Evolutionary conservation across 2,329 filamentous ascomycete species (phyloP).

Genomic region (Tolypocladium tundrense): DNA sequence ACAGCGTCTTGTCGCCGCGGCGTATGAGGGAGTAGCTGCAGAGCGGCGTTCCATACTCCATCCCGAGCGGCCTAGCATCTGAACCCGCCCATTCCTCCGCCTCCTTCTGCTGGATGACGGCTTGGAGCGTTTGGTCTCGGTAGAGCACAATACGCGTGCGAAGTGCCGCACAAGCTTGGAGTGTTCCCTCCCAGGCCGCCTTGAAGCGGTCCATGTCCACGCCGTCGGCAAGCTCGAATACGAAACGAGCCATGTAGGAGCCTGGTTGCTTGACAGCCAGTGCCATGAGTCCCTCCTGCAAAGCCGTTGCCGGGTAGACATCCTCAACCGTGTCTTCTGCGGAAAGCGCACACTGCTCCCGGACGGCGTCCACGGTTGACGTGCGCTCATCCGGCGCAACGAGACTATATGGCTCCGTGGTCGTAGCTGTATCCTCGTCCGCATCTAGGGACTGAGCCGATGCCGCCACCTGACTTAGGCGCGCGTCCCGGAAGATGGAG

Average conservation of each 20-base stretch:
- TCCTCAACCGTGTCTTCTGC: slow-evolving; percentile 11
- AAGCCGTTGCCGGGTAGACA: slow-evolving; percentile 26
- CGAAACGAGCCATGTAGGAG: slow-evolving; percentile 24
- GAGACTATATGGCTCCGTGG: background rate
- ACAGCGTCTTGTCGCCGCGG: background rate
- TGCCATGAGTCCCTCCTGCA: slow-evolving; percentile 29
- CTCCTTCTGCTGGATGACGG: too few species aligned
- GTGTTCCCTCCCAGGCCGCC: slow-evolving; percentile 13
- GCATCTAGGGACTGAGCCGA: background rate
- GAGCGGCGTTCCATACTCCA: too few species aligned
- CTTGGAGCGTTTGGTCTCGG: background rate
- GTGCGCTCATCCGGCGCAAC: too few species aligned
- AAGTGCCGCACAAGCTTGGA: slow-evolving; percentile 1
- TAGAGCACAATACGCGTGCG: slow-evolving; percentile 4
- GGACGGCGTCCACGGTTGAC: too few species aligned
- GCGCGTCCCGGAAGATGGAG: background rate
- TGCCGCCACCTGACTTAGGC: background rate
- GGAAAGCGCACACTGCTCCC: too few species aligned
- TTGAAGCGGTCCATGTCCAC: slow-evolving; percentile 14
- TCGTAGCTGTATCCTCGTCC: background rate
- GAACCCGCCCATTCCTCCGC: background rate
- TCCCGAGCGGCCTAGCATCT: too few species aligned
- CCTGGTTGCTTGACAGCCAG: slow-evolving; percentile 20
- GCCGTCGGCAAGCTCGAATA: slow-evolving; percentile 9
- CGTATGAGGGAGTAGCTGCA: too few species aligned